Base-by-base conservation (phyloP, 345 rosid species). In the Salix arbutifolia region DNA sequence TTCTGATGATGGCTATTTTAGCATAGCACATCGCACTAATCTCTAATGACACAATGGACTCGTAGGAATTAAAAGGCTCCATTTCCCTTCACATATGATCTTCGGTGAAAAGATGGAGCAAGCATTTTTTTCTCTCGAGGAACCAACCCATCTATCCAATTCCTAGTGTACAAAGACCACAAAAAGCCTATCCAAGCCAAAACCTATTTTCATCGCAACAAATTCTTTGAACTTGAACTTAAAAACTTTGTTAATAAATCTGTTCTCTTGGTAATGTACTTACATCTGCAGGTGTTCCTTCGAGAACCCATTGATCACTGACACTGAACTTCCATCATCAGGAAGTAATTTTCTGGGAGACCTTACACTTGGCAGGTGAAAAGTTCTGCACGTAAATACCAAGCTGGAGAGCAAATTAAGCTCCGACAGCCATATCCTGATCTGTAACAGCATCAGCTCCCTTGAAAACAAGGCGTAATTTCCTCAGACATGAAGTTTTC, bases 391-490 rank as follows among this genome's bases (percentile, higher is more conserved):
- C 21, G 70, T 19, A 23, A 67, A 70, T 6, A 65, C 14, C 25
- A 18, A 6, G 1, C 53, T 37, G 73, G 13, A n/a, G 4, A 12
- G 4, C 19, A 42, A 65, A 52, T 86, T 79, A 92, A 10, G 97
- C 97, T 48, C 97, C 97, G 64, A 87, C 91, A 46, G 95, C 97
- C 85, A 85, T 86, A 80, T 93, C 97, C 97, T 90, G 89, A 75
- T 91, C 93, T 21, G 88, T 40, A 70, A 89, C 86, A 28, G 89
- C 94, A 82, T 90, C 93, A 11, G 79, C 78, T 74, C 93, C 98
- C 83, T 85, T 91, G 83, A 95, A 93, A 56, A 83, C 85, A 66
- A 91, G 84, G 2, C 92, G 86, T 70, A 95, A 78, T 83, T 93
- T 93, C 72, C 84, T 86, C 76, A 84, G 66, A 74, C 85, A 79